These are phyloP conservation scores for Acacia pycnantha DNA, from an alignment of 331 rosid genomes.

Conservation along the genomic window DNA sequence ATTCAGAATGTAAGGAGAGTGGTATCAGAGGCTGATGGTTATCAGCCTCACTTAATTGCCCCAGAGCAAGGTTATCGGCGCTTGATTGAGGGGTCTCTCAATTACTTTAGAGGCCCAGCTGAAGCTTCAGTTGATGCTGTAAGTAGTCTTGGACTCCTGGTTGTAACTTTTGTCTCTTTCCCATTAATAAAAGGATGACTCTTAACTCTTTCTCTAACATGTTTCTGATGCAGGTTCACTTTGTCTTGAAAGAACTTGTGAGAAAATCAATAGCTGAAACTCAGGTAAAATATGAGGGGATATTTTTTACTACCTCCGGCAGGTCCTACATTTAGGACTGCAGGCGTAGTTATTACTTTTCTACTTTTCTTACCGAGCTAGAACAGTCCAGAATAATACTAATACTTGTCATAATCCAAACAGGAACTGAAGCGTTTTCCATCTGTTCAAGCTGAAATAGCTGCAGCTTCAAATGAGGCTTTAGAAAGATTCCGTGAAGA, in stretches of 20 bases:
- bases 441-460: conserved; percentile 82
- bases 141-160: conserved; percentile 25
- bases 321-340: no score
- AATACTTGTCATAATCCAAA: conserved; percentile 16
- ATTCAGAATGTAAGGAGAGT: conserved; percentile 84
- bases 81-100: conserved; percentile 75
- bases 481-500: conserved; percentile 89
- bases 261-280: conserved; percentile 93
- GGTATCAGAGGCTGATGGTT: conserved; percentile 96
- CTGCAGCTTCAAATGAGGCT: conserved; percentile 73
- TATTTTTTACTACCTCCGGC: not conserved
- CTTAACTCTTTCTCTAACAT: not conserved
- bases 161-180: not conserved
- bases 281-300: conserved; percentile 51
- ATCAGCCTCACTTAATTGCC: conserved; percentile 98
- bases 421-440: conserved; percentile 95
- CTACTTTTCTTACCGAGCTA: not conserved
- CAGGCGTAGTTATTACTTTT: not conserved
- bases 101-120: conserved; percentile 90
- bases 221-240: conserved; percentile 66
- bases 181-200: not conserved
- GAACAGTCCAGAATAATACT: not conserved
- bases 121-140: conserved; percentile 99
- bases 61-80: conserved; percentile 99
- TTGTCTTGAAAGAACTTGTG: conserved; percentile 89